Evolutionary conservation across 805 yeast species (phyloP).

Genomic region (Kazachstania kunashirensis): DNA sequence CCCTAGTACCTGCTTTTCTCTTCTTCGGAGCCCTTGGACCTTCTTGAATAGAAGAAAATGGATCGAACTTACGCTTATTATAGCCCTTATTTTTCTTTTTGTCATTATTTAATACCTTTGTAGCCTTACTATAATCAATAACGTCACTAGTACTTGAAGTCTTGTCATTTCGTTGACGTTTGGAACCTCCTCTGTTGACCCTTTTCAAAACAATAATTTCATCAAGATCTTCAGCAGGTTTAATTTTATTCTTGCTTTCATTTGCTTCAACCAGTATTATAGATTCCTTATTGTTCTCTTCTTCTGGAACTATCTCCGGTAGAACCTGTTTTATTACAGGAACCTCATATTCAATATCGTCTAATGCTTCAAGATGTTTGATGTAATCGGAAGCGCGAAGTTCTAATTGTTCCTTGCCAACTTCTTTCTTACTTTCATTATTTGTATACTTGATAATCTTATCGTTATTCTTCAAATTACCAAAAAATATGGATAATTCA

Average conservation of each 20-base stretch:
- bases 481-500: constrained; percentile 8
- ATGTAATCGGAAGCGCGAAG: constrained; percentile 11
- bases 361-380: constrained; percentile 12
- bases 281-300: too few species aligned
- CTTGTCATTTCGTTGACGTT: constrained; percentile 4
- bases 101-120: constrained; percentile 30
- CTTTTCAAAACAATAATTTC: constrained; percentile 36
- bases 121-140: constrained; percentile 38
- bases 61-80: constrained; percentile 46
- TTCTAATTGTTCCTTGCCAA: constrained; percentile 8
- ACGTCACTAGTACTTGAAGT: constrained; percentile 15
- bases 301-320: too few species aligned
- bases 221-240: constrained; percentile 19
- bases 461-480: constrained; percentile 6
- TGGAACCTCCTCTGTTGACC: constrained; percentile 10
- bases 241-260: background rate
- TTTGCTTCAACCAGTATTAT: too few species aligned
- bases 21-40: constrained; percentile 50
- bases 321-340: background rate
- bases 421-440: constrained; percentile 4
- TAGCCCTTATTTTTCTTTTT: constrained; percentile 8
- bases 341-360: constrained; percentile 9
- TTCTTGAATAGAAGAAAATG: constrained; percentile 39
- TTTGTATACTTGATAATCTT: constrained; percentile 6
- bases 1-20: constrained; percentile 18